Evolutionary conservation across 192 early-diverging fungal genomes (phyloP), one percentile per base, ranked within the genome.

Genomic region (Phycomyces blakesleeanus): DNA sequence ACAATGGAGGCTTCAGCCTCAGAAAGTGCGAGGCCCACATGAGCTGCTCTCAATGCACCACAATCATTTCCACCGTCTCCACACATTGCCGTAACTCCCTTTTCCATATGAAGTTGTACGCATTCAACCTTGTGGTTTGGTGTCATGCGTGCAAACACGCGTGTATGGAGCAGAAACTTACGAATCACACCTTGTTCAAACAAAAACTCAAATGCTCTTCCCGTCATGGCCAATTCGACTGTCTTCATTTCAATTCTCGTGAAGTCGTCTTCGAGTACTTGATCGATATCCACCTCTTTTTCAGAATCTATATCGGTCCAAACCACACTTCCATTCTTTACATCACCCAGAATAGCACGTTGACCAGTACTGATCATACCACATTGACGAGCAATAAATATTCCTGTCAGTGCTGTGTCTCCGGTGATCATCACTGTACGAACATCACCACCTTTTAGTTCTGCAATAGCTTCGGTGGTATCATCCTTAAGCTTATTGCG

Each of bases 11-110:
- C 85, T 57, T 91, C 90, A 54, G 90, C 78, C 63, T 88, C 89
- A n/a, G 86, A 87, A 42, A 93, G 75, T 25, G 91, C 91, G 8
- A 93, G 63, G 27, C 91, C 91, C 20, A 87, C 89, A 69, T 93
- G 91, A 2, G 90, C 85, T 5, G 88, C 87, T 20, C 89, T 83
- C 54, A 93, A 66, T 6, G 91, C 91, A 42, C 89, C 91, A 63
- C 87, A 87, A 72, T 93, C 91, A 73, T 93, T 93, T 25, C 89
- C 89, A 71, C 90, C 91, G 64, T 93, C 91, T 62, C 91, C 91
- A 71, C 90, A 92, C 91, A 93, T 93, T 53, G 85, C 90, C 11
- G 88, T 88, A 38, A 93, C 82, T 1, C 78, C 82, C 12, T 85
- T 81, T 68, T 88, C 88, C 90, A 93, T 91, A 57, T 91, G 89